Evolutionary conservation across 2,329 filamentous ascomycete genomes (phyloP).

Genomic region (Alternaria incomplexa): DNA sequence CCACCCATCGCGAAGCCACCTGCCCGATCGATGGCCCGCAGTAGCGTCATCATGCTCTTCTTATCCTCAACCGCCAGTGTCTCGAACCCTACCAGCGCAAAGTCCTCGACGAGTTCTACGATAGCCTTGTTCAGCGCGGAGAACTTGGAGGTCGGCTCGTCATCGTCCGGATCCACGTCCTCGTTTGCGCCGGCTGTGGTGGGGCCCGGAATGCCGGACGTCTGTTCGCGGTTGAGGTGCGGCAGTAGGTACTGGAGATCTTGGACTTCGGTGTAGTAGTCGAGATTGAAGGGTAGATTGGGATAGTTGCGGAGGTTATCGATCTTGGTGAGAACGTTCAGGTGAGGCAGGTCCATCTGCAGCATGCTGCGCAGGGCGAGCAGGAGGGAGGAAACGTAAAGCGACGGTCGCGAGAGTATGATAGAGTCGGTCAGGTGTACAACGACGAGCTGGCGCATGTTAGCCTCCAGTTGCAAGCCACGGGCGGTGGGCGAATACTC

Average conservation of each 20-base stretch:
- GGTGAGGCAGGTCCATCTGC: slow-evolving; percentile 93
- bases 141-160: slow-evolving; percentile 67
- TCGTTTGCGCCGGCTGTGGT: slow-evolving; percentile 12
- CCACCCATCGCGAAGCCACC: slow-evolving; percentile 92
- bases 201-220: slow-evolving; percentile 44
- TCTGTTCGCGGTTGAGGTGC: slow-evolving; percentile 75
- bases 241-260: slow-evolving; percentile 86
- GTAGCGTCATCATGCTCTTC: slow-evolving; percentile 90
- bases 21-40: slow-evolving; percentile 88
- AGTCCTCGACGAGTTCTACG: slow-evolving; percentile 84
- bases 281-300: slow-evolving; percentile 89
- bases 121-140: slow-evolving; percentile 84
- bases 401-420: slow-evolving; percentile 87
- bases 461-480: slow-evolving; percentile 24
- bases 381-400: slow-evolving; percentile 93
- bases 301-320: slow-evolving; percentile 89
- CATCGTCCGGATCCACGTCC: slow-evolving; percentile 57
- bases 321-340: slow-evolving; percentile 97
- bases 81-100: slow-evolving; percentile 88
- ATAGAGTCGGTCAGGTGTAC: slow-evolving; percentile 94
- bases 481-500: slow-evolving; percentile 66
- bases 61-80: slow-evolving; percentile 96
- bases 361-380: slow-evolving; percentile 95
- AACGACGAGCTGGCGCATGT: slow-evolving; percentile 76
- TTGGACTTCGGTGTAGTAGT: slow-evolving; percentile 97